Evolutionary conservation across 2,329 filamentous ascomycete genomes (phyloP), one percentile per base, ranked within the genome.

Genomic region (Pestalotiopsis sp.): DNA sequence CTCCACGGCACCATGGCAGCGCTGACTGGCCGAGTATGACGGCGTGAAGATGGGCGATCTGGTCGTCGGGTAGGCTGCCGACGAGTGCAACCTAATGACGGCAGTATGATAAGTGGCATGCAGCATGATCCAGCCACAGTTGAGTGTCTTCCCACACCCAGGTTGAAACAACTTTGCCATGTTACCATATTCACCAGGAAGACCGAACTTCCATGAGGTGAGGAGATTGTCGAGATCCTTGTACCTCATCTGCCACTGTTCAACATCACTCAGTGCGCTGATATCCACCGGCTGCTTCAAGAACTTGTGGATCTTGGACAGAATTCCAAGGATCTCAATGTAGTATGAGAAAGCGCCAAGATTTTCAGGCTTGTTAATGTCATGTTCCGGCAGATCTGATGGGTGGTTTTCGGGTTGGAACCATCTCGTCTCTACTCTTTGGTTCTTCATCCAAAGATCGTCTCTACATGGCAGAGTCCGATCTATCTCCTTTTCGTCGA

Each of bases 231-330:
- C 94, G 5, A 98, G 88, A 77, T 94, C 91, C 73, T 93, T 92
- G 80, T 97, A 97, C 62, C 92, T 91, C 73, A 91, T 86, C 80
- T 97, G 94, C 95, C 95, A 97, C 77, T 91, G 87, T 78, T 97
- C 94, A 5, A 97, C 95, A 74, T 97, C 95, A 5, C 90, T 89
- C 11, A 94, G 82, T 7, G 92, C 92, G 62, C 92, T 92, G 70
- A 97, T 97, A 76, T 97, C 94, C 39, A 97, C 93, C 0, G 95
- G 94, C 73, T 92, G 91, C 78, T 97, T 97, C 68, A 97, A 82
- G 73, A 97, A 97, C 66, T 92, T 89, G 81, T 98, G 95, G 67
- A 97, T 94, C 72, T 93, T 91, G 66, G 94, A 95, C 2, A 97
- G 84, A 66, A 97, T 95, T 2, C 94, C 94, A 4, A 97, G 84